Evolutionary conservation across 768 basidiomycete species (phyloP).

Genomic region (Naematelia encephala): DNA sequence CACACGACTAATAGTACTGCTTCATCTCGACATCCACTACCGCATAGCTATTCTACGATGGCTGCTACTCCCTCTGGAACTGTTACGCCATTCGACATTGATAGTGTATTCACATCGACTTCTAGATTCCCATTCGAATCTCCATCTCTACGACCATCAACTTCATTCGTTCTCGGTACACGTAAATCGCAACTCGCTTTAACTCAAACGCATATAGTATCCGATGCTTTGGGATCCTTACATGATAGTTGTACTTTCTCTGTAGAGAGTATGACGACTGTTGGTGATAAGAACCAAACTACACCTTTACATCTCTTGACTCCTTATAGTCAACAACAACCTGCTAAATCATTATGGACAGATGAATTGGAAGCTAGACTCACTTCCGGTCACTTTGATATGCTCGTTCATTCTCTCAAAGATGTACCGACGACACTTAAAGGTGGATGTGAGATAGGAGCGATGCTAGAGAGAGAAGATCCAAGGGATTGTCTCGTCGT

Average conservation of each 20-base stretch:
- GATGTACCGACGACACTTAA: constrained; percentile 88
- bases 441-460: constrained; percentile 76
- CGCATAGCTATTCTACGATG: neutral
- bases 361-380: constrained; percentile 89
- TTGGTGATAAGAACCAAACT: constrained; percentile 83
- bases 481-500: constrained; percentile 85
- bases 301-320: constrained; percentile 81
- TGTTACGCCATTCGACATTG: neutral
- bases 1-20: constrained; percentile 5
- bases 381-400: constrained; percentile 68
- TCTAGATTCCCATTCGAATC: neutral
- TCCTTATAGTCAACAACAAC: constrained; percentile 33
- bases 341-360: constrained; percentile 72
- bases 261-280: constrained; percentile 66
- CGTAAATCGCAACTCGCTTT: constrained; percentile 82
- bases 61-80: neutral
- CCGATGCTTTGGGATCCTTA: constrained; percentile 60
- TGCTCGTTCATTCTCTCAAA: constrained; percentile 89
- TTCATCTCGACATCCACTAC: neutral
- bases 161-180: constrained; percentile 62
- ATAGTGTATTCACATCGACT: neutral
- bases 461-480: constrained; percentile 80
- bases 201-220: constrained; percentile 80
- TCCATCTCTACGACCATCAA: constrained; percentile 1
- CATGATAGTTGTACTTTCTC: constrained; percentile 59